A percentile compares a stretch with the other conserved stretches of the same genome.
These are phyloP conservation scores for Alternaria conjuncta DNA, from an alignment of 2,329 filamentous ascomycete genomes.

Conservation along the genomic window DNA sequence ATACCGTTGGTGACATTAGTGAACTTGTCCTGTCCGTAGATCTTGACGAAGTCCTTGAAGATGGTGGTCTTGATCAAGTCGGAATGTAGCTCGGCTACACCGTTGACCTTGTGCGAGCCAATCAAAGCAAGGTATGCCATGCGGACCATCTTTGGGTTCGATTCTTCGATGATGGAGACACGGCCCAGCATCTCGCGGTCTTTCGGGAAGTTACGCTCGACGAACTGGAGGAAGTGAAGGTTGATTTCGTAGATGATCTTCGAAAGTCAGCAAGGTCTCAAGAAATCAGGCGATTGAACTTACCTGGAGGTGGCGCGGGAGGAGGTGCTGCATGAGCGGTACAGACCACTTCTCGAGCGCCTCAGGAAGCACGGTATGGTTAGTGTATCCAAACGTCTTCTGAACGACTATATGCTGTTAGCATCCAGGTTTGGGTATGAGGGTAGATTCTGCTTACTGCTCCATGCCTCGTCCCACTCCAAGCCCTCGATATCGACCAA, in stretches of 20 bases:
- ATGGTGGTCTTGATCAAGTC: slow-evolving; percentile 99
- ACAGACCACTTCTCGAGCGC: slow-evolving; percentile 99
- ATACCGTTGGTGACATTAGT: slow-evolving; percentile 99
- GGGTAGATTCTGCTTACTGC: slow-evolving; percentile 58
- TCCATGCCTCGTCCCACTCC: slow-evolving; percentile 93
- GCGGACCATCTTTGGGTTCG: slow-evolving; percentile 94
- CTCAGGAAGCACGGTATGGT: slow-evolving; percentile 96
- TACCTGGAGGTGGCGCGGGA: slow-evolving; percentile 85
- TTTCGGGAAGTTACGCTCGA: slow-evolving; percentile 89
- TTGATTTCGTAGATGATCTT: slow-evolving; percentile 98
- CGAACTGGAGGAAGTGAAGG: slow-evolving; percentile 85
- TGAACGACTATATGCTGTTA: slow-evolving; percentile 52
- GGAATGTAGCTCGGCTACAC: slow-evolving; percentile 95
- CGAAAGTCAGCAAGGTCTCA: slow-evolving; percentile 8
- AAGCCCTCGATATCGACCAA: slow-evolving; percentile 87
- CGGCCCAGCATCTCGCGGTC: slow-evolving; percentile 83
- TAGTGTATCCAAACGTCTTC: slow-evolving; percentile 89
- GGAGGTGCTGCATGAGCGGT: slow-evolving; percentile 85
- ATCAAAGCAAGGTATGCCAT: slow-evolving; percentile 97
- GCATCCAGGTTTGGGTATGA: neutral
- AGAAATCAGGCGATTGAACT: neutral
- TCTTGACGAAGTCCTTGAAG: slow-evolving; percentile 96
- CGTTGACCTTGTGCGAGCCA: slow-evolving; percentile 98
- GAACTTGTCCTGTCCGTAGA: slow-evolving; percentile 97
- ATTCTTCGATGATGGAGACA: slow-evolving; percentile 98